Percentiles rank a stretch among this genome's conserved stretches.
phyloP scores from a whole-genome alignment of 495 filamentous ascomycete genomes.

The Viridothelium virens region DNA sequence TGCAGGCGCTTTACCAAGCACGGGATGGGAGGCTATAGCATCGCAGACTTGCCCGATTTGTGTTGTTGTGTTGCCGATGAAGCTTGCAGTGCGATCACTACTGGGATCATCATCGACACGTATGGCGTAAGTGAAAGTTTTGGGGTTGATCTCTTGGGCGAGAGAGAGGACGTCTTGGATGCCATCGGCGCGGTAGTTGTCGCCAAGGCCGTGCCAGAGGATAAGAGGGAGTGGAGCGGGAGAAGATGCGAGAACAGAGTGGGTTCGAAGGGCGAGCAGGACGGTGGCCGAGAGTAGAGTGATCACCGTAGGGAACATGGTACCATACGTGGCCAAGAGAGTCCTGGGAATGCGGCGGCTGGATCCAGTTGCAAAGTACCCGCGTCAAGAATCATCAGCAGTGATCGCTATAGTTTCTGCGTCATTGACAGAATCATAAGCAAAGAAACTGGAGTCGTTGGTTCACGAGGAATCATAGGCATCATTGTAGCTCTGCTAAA shows the following conservation, averaged over 20 bases:
- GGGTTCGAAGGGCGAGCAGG: not conserved
- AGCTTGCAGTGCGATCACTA: slow-evolving; percentile 70
- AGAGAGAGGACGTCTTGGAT: slow-evolving; percentile 58
- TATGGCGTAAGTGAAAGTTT: slow-evolving; percentile 76
- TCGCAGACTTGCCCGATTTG: slow-evolving; percentile 75
- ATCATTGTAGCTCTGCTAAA: too few relatives aligned
- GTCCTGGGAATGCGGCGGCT: too few relatives aligned
- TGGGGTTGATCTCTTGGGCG: slow-evolving; percentile 64
- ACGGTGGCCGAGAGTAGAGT: not conserved
- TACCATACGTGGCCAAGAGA: too few relatives aligned
- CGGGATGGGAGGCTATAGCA: slow-evolving; percentile 66
- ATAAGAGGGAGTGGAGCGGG: slow-evolving; percentile 67
- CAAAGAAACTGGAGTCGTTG: too few relatives aligned
- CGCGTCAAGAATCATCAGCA: too few relatives aligned
- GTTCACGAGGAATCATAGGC: too few relatives aligned
- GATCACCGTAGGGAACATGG: not conserved
- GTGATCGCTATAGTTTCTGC: too few relatives aligned
- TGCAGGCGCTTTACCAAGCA: slow-evolving; percentile 71
- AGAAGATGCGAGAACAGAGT: not conserved
- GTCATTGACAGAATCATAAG: too few relatives aligned
- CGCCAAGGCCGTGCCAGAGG: slow-evolving; percentile 86
- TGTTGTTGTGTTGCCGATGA: slow-evolving; percentile 80
- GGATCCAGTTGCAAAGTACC: too few relatives aligned
- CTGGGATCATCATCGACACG: slow-evolving; percentile 58
- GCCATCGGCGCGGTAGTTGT: slow-evolving; percentile 68